A percentile compares a stretch with the other conserved stretches of the same genome.
Evolutionary conservation across 176 grass and related monocot species (phyloP).

Genomic region (Rhynchospora tenuis): DNA sequence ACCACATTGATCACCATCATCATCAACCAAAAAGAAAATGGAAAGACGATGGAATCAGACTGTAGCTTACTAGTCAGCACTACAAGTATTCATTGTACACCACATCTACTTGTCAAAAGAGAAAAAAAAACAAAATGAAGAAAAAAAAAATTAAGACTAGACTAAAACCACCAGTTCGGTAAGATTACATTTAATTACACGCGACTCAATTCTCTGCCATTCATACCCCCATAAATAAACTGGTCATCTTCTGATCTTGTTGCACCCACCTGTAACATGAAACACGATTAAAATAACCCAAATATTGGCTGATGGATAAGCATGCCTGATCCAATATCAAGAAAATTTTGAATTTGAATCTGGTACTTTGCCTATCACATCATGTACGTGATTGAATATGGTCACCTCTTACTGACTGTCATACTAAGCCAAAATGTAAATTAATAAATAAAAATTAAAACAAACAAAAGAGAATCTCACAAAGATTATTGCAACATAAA

Average conservation of each 20-base stretch:
- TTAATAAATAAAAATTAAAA: neutral
- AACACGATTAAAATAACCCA: neutral
- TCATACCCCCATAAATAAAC: conserved; percentile 13
- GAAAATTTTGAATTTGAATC: neutral
- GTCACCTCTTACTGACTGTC: neutral
- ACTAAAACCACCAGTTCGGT: conserved; percentile 9
- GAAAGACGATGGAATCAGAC: neutral
- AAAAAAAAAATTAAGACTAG: conserved; percentile 4
- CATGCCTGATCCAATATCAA: neutral
- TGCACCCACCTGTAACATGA: conserved; percentile 6
- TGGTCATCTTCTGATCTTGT: conserved; percentile 23
- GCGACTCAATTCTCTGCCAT: neutral
- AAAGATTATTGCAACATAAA: neutral
- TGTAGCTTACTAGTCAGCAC: conserved; percentile 4
- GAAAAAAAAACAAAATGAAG: neutral
- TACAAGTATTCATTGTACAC: conserved; percentile 19
- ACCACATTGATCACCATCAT: conserved; percentile 14
- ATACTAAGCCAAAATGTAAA: neutral
- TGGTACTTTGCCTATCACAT: neutral
- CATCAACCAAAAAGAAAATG: neutral
- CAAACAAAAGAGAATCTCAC: neutral
- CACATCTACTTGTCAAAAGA: conserved; percentile 15
- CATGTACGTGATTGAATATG: neutral
- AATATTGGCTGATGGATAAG: neutral
- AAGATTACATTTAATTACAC: conserved; percentile 22